phyloP scores from a whole-genome alignment of 805 yeast genomes.

The Brettanomyces custersianus region DNA sequence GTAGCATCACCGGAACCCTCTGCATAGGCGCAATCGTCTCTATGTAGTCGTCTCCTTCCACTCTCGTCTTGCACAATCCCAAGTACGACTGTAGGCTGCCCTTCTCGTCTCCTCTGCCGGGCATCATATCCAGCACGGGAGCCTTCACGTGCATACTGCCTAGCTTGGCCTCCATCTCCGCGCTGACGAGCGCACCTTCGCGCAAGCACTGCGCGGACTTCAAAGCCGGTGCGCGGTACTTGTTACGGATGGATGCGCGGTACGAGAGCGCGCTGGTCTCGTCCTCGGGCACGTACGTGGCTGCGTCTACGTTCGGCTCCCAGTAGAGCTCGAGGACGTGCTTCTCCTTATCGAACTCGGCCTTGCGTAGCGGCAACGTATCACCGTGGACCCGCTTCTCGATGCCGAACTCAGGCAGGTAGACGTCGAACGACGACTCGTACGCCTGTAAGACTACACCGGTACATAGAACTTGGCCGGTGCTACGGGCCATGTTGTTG shows the following conservation, averaged over 20 bases:
- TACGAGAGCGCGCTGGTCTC: slow-evolving; percentile 72
- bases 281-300: slow-evolving; percentile 86
- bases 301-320: slow-evolving; percentile 90
- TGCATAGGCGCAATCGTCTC: slow-evolving; percentile 77
- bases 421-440: slow-evolving; percentile 92
- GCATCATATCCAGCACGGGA: slow-evolving; percentile 8
- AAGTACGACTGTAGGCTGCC: slow-evolving; percentile 49
- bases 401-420: slow-evolving; percentile 86
- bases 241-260: slow-evolving; percentile 69
- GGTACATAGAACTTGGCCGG: slow-evolving; percentile 77
- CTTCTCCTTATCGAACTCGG: slow-evolving; percentile 71
- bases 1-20: slow-evolving; percentile 73
- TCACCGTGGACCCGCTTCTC: slow-evolving; percentile 97
- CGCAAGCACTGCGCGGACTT: slow-evolving; percentile 51
- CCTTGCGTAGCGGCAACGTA: slow-evolving; percentile 85
- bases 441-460: slow-evolving; percentile 89
- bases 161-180: slow-evolving; percentile 39
- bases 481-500: slow-evolving; percentile 56
- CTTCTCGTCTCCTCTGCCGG: slow-evolving; percentile 8
- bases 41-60: slow-evolving; percentile 52
- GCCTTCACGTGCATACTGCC: slow-evolving; percentile 34
- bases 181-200: slow-evolving; percentile 27
- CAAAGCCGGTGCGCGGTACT: slow-evolving; percentile 59
- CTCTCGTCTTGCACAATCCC: slow-evolving; percentile 44
- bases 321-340: slow-evolving; percentile 76